Evolutionary conservation across 2,329 filamentous ascomycete genomes (phyloP), one percentile per base, ranked within the genome.

Genomic region (Nigrograna mackinnonii): DNA sequence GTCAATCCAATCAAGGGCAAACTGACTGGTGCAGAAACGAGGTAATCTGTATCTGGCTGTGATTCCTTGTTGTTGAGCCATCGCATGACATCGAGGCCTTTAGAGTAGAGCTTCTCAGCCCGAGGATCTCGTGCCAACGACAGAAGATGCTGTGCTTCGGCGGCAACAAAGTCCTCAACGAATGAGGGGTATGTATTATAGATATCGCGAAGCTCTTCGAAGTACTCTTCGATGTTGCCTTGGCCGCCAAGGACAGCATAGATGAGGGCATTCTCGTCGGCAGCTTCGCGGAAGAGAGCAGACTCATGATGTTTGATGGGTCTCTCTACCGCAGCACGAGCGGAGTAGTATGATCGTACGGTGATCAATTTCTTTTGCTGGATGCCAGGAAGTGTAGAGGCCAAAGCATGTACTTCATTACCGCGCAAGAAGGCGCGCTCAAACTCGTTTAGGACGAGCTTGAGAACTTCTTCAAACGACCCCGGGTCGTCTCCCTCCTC

Each of bases 161-260:
- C 81, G 20, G 80, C 79, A 62, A 99, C 81, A 52, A 97, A 84
- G 53, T 95, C 90, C 55, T 89, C 87, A 4, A 96, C 84, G 55
- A 99, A 95, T 20, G 87, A 87, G 11, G 89, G 86, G 73, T 99
- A 99, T 46, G 91, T 96, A 59, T 79, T 84, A 76, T 92, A 92
- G 44, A 97, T 82, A 68, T 95, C 87, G 43, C 94, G 85, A 49
- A 99, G 82, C 76, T 99, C 94, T 57, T 99, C 92, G 62, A 99
- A 99, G 74, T 99, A 99, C 74, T 99, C 95, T 72, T 99, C 92
- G 52, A 99, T 97, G 71, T 99, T 99, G 58, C 94, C 94, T 70
- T 99, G 94, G 5, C 94, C 94, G 46, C 94, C 94, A 56, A 97
- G 96, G 49, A 99, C 91, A 53, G 86, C 91, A 76, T 96, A 99